Base-by-base conservation (phyloP, 495 filamentous ascomycete genomes). In the Aspergillus saccharolyticus region DNA sequence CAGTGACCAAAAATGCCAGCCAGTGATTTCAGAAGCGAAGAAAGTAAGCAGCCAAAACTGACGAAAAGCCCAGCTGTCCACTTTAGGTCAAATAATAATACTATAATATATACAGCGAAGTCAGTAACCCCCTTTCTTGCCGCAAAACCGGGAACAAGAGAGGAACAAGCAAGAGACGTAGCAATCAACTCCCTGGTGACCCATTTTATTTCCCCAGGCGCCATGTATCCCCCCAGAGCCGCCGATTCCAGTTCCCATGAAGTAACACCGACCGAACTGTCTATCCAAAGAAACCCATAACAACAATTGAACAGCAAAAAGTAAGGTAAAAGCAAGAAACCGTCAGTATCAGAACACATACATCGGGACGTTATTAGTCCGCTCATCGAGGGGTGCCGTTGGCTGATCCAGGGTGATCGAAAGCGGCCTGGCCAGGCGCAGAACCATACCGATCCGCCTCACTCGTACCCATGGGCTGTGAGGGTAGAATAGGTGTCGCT, bases 401-500 rank as follows among this genome's bases (percentile, higher is more conserved):
- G 18, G 66, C 48, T 55, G 72, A 74, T 19, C 60, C 66, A 12
- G 69, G 63, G 51, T 66, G 69, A 21, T 73, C 69, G 59, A 66
- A 72, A 53, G 58, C 60, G 30, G 64, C 24, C 44, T 68, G 62
- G 21, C 66, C 67, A 43, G 68, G 53, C 49, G 63, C 53, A 42
- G 67, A 56, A 52, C 67, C 65, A 64, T 69, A 74, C 57, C 71
- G 70, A 62, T 73, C 70, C 53, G 64, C 66, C 51, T 74, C 71
- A 30, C 62, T 68, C 20, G 54, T 30, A 30, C 52, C 66, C 57
- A 74, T 70, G 6, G 62, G 61, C 49, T 76, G 74, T 19, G 74
- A 76, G 16, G 72, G 74, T 25, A 76, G 63, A 48, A 76, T 71
- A 14, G 74, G 70, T 10, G 72, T 76, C n/a, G 62, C 64, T 51